phyloP scores from a whole-genome alignment of 345 rosid species.

The Limnanthes douglasii region DNA sequence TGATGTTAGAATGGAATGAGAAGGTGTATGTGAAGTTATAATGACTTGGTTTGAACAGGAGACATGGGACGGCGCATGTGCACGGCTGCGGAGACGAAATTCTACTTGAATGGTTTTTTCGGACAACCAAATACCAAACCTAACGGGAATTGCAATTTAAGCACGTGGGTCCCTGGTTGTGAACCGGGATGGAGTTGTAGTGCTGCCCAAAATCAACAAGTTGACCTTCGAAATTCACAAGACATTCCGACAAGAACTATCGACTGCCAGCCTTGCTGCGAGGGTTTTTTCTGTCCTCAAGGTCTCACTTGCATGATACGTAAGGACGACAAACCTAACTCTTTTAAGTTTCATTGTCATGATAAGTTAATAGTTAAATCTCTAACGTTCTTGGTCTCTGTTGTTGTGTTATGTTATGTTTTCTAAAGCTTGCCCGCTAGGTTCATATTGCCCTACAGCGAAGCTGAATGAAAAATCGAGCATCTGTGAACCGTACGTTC shows the following conservation, averaged over 20 bases:
- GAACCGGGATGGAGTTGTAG: constrained; percentile 98
- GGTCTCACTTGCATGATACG: constrained; percentile 97
- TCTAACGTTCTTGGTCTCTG: not conserved
- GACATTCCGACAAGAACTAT: constrained; percentile 46
- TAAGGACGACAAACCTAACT: constrained; percentile 26
- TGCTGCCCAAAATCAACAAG: constrained; percentile 19
- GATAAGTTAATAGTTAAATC: too few relatives aligned
- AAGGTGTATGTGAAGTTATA: too few relatives aligned
- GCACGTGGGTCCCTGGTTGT: constrained; percentile 85
- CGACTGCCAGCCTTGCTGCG: constrained; percentile 66
- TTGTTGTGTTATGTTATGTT: too few relatives aligned
- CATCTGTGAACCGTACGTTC: constrained; percentile 19
- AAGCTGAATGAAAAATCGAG: constrained; percentile 8
- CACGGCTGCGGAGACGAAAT: constrained; percentile 67
- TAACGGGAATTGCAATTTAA: constrained; percentile 69
- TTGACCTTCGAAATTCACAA: constrained; percentile 38
- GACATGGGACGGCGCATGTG: constrained; percentile 35
- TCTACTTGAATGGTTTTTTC: constrained; percentile 47
- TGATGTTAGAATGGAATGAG: too few relatives aligned
- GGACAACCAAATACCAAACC: constrained; percentile 22
- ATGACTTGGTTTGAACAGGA: constrained; percentile 32
- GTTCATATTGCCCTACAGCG: constrained; percentile 17
- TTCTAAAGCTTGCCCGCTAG: constrained; percentile 23
- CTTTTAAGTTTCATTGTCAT: constrained; percentile 2
- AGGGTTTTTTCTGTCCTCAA: constrained; percentile 84